Evolutionary conservation across 1,284 basidiomycete species (phyloP), one percentile per base, ranked within the genome.

Genomic region (Xerocomus amazonicus): DNA sequence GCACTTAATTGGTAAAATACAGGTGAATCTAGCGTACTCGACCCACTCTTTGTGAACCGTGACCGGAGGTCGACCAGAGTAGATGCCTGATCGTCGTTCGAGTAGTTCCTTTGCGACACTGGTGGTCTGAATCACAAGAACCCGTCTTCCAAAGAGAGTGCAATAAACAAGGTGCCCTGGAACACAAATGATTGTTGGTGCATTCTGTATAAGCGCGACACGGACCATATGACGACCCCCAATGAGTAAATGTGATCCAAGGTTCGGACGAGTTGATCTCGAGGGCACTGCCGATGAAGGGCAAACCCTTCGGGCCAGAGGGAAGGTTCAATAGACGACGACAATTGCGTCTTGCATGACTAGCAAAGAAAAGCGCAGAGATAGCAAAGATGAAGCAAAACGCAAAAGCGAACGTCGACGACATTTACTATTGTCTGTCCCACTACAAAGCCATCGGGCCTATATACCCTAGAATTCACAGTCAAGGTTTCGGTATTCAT

Each of bases 11-110:
- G 34, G 43, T 52, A 19, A 47, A 45, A 48, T 6, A 13, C 49
- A 34, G 23, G 9, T 26, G 10, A 26, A 41, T 38, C 16, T 43
- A 10, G 7, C 19, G 26, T 13, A 43, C 26, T 23, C n/a, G 41
- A 23, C 58, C 9, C 40, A 66, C 61, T 58, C 61, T 47, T 58
- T 45, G 8, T 49, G 52, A 13, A 50, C 45, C 47, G 27, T 58
- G 14, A 68, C 55, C 28, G 51, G 67, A 4, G 70, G 70, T 10
- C 70, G 58, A 44, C 66, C 70, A 1, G 70, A 66, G 36, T 71
- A 73, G 34, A 63, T 47, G 17, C 41, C 51, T 6, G 69, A 66
- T 14, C 70, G 63, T 42, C 65, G 67, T 17, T 69, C 65, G 3
- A 73, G 58, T 1, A 72, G 51, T 35, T 61, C 61, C 40, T 59